Evolutionary conservation across 352 stramenopile genomes (phyloP).

Genomic region (Ophiocytium majus): DNA sequence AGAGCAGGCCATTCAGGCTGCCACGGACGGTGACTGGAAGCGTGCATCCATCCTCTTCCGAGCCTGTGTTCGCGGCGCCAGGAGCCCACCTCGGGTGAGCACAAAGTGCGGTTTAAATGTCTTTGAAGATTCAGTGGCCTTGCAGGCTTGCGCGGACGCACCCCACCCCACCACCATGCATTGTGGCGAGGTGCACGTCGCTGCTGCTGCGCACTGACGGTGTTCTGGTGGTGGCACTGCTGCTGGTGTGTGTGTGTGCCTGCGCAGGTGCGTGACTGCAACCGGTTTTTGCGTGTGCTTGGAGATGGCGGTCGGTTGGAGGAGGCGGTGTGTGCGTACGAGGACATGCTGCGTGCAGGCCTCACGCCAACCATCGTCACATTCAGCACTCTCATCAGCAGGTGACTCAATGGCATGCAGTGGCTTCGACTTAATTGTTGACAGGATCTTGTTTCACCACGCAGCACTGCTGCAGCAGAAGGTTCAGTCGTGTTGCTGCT

Average conservation of each 20-base stretch:
- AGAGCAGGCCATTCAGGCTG: slow-evolving; percentile 10
- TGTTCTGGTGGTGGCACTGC: background rate
- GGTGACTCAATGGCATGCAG: slow-evolving; percentile 11
- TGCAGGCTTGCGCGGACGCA: background rate
- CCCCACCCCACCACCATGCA: background rate
- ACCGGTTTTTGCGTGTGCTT: slow-evolving; percentile 47
- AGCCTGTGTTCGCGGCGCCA: background rate
- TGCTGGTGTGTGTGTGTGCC: background rate
- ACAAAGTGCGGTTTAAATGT: background rate
- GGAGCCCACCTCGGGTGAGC: background rate
- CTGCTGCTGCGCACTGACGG: background rate
- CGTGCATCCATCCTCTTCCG: background rate
- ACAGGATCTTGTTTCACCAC: background rate
- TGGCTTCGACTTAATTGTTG: background rate
- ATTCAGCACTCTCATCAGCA: slow-evolving; percentile 54
- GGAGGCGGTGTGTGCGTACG: slow-evolving; percentile 42
- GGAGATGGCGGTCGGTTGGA: slow-evolving; percentile 42
- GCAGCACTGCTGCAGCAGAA: background rate
- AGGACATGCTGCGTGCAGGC: slow-evolving; percentile 38
- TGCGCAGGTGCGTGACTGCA: slow-evolving; percentile 44
- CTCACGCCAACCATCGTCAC: slow-evolving; percentile 51
- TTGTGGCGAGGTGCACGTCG: background rate
- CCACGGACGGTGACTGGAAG: slow-evolving; percentile 17
- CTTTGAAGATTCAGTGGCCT: background rate
- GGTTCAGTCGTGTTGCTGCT: background rate